These are phyloP conservation scores for Orbilia oligospora DNA, from an alignment of 2,329 filamentous ascomycete species.

Conservation along the genomic window DNA sequence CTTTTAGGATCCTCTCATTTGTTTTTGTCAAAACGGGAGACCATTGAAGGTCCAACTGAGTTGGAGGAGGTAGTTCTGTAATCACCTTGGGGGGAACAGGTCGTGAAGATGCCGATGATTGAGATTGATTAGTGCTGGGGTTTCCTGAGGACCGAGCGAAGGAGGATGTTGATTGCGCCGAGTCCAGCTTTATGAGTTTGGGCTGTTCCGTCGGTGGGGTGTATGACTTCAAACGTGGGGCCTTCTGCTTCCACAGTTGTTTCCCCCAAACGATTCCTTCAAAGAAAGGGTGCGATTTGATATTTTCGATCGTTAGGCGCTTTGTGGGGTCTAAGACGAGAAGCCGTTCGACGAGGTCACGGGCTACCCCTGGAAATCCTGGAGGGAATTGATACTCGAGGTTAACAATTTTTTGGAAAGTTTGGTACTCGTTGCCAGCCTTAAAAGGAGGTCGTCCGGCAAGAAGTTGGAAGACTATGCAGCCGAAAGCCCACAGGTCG, in stretches of 20 bases:
- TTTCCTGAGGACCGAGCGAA: conserved; percentile 64
- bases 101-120: conserved; percentile 69
- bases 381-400: conserved; percentile 93
- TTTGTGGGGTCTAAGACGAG: conserved; percentile 88
- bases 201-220: conserved; percentile 82
- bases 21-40: conserved; percentile 90
- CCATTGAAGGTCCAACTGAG: conserved; percentile 98
- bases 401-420: conserved; percentile 97
- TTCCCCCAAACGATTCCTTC: conserved; percentile 87
- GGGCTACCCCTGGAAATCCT: conserved; percentile 87
- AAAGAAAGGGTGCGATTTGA: conserved; percentile 97
- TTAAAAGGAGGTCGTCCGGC: conserved; percentile 98
- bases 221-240: conserved; percentile 87
- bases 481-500: conserved; percentile 98
- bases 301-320: conserved; percentile 91
- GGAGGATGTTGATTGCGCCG: conserved; percentile 66
- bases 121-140: conserved; percentile 65
- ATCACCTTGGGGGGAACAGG: conserved; percentile 82
- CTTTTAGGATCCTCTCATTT: conserved; percentile 93
- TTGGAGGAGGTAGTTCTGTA: conserved; percentile 95
- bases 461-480: conserved; percentile 95
- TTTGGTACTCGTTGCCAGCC: conserved; percentile 93
- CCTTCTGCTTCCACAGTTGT: conserved; percentile 87
- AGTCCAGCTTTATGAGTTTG: conserved; percentile 80
- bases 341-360: conserved; percentile 89